phyloP scores from a whole-genome alignment of 495 filamentous ascomycete genomes.

The Tuber brumale region DNA sequence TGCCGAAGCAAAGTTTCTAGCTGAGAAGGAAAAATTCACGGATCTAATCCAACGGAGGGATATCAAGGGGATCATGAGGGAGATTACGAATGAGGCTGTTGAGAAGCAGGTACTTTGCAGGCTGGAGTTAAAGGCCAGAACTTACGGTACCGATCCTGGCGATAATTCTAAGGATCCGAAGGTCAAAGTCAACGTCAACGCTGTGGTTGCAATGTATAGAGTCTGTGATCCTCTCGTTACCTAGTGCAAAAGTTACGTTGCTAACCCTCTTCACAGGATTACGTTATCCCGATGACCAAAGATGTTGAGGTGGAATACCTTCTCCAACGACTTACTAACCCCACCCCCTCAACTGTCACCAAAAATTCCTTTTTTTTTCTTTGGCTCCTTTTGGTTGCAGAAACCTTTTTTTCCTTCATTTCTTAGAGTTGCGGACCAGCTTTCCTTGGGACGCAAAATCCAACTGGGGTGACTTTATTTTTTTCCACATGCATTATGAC shows the following conservation, averaged over 20 bases:
- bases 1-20: slow-evolving; percentile 92
- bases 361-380: not conserved
- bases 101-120: slow-evolving; percentile 89
- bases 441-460: not conserved
- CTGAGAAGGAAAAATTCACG: slow-evolving; percentile 73
- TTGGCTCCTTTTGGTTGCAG: not conserved
- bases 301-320: slow-evolving; percentile 96
- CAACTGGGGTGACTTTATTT: not conserved
- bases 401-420: not conserved
- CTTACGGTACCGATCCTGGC: slow-evolving; percentile 87
- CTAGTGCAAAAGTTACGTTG: not conserved
- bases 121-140: slow-evolving; percentile 82
- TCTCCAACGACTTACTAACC: slow-evolving; percentile 71
- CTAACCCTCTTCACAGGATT: slow-evolving; percentile 51
- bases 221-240: slow-evolving; percentile 43
- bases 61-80: slow-evolving; percentile 69
- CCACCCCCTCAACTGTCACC: not conserved
- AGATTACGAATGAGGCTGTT: slow-evolving; percentile 83
- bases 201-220: slow-evolving; percentile 90
- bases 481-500: not conserved
- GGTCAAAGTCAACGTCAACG: slow-evolving; percentile 82
- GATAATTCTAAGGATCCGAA: slow-evolving; percentile 40
- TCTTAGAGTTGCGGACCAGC: not conserved
- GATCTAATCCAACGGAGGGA: slow-evolving; percentile 72
- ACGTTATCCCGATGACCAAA: slow-evolving; percentile 94